Evolutionary conservation across 2,329 filamentous ascomycete genomes (phyloP).

Genomic region (Hymenoscyphus linearis): DNA sequence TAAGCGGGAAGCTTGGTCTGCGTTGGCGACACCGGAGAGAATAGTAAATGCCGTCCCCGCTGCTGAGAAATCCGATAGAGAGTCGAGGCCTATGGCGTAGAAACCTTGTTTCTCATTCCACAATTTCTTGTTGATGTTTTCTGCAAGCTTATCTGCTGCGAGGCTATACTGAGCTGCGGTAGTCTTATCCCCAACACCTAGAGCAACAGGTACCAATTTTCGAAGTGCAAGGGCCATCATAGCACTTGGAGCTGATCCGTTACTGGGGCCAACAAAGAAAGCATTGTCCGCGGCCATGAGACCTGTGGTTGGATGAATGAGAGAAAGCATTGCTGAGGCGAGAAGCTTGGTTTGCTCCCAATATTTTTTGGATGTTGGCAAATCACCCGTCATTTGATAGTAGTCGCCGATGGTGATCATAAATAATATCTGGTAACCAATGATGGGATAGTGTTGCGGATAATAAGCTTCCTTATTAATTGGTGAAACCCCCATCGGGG

Average conservation of each 20-base stretch:
- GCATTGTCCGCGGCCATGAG: conserved; percentile 3
- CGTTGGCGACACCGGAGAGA: conserved; percentile 32
- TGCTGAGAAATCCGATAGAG: conserved; percentile 33
- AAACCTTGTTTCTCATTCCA: conserved; percentile 32
- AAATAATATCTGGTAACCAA: conserved; percentile 23
- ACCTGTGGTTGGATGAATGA: conserved; percentile 7
- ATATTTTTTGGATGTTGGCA: background rate
- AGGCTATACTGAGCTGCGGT: conserved; percentile 23
- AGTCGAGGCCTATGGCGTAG: conserved; percentile 20
- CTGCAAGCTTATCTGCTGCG: conserved; percentile 22
- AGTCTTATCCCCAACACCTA: conserved; percentile 28
- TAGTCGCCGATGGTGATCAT: conserved; percentile 19
- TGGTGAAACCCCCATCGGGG: conserved; percentile 3
- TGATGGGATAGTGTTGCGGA: conserved; percentile 5
- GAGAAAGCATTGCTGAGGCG: conserved; percentile 3
- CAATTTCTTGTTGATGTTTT: conserved; percentile 30
- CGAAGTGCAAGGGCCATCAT: conserved; percentile 21
- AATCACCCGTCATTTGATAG: conserved; percentile 4
- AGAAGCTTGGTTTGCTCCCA: conserved; percentile 10
- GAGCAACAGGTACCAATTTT: conserved; percentile 28
- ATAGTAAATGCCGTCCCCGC: conserved; percentile 33
- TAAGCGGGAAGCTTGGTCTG: conserved; percentile 27
- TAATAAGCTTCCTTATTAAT: conserved; percentile 5
- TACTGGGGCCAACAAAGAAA: conserved; percentile 5
- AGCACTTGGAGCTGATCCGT: conserved; percentile 7